Evolutionary conservation across 2,329 filamentous ascomycete species (phyloP), one percentile per base, ranked within the genome.

Genomic region (Fusarium agapanthi): DNA sequence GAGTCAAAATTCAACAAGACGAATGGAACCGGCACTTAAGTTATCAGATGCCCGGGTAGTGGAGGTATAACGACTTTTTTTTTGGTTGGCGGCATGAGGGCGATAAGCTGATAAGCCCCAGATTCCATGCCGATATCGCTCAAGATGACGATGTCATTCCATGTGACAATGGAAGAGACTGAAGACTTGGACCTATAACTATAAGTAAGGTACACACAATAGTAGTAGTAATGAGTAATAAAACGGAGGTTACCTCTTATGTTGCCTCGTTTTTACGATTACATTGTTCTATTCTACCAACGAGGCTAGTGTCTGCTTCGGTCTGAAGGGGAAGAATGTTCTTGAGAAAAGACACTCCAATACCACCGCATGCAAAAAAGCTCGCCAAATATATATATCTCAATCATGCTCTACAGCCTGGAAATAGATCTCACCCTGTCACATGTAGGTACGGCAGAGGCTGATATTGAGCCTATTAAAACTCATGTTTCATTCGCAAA

Each of bases 91-190:
- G 43, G 54, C 57, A 56, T 61, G 65, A 71, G 66, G 30, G 35
- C 66, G 76, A 78, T 77, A 77, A 77, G 66, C 73, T 56, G 76
- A 77, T 78, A 78, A 76, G 72, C 64, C 68, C 68, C 61, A 50
- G 62, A 37, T 65, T 61, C 28, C 18, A 44, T 67, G 72, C 71
- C 75, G 75, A 70, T 73, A 64, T 77, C 75, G 75, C 75, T 63
- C 37, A 56, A 24, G 10, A 65, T 65, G 67, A 69, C 28, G 43
- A 68, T 59, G 28, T n/a, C 40, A 32, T 34, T 26, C 5, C 20
- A 18, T 24, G 26, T 48, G 13, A 35, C 30, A 48, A 34, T 34
- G 32, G 15, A 34, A 45, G 51, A 51, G 13, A 35, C 18, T 26
- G 18, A 26, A 11, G n/a, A 22, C 32, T 22, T 48, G 22, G 22